These are phyloP conservation scores for Dictyostelium capitatum DNA, from an alignment of 78 protist species.

Conservation along the genomic window DNA sequence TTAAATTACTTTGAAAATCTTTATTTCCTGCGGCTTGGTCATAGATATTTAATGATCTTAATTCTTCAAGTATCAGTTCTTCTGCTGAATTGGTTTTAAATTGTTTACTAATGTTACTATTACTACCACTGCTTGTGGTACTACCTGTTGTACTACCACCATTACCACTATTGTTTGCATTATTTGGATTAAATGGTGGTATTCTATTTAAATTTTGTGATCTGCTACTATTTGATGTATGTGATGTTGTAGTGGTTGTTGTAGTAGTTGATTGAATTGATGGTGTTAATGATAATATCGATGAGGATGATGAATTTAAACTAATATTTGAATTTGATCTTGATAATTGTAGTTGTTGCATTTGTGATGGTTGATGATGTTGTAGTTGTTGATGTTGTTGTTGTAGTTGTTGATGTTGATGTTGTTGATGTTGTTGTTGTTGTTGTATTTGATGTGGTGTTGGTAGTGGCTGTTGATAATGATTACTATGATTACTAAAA, in stretches of 20 bases:
- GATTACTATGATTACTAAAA: background rate
- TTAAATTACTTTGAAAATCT: background rate
- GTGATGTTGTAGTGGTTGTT: constrained; percentile 1
- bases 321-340: constrained; percentile 16
- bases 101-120: background rate
- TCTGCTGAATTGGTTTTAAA: background rate
- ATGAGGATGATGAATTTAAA: constrained; percentile 11
- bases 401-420: constrained; percentile 1
- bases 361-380: background rate
- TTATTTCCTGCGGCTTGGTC: constrained; percentile 2
- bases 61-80: background rate
- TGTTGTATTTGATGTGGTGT: background rate
- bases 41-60: constrained; percentile 1
- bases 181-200: background rate
- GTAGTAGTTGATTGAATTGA: background rate
- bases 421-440: background rate
- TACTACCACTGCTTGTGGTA: background rate
- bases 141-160: background rate
- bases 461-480: background rate
- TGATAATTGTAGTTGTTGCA: background rate
- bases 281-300: background rate
- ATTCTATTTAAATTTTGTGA: background rate
- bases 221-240: background rate
- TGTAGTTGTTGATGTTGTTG: background rate
- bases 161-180: background rate